These are phyloP conservation scores for Paraphoma chrysanthemicola DNA, from an alignment of 2,329 filamentous ascomycete species.

Conservation along the genomic window DNA sequence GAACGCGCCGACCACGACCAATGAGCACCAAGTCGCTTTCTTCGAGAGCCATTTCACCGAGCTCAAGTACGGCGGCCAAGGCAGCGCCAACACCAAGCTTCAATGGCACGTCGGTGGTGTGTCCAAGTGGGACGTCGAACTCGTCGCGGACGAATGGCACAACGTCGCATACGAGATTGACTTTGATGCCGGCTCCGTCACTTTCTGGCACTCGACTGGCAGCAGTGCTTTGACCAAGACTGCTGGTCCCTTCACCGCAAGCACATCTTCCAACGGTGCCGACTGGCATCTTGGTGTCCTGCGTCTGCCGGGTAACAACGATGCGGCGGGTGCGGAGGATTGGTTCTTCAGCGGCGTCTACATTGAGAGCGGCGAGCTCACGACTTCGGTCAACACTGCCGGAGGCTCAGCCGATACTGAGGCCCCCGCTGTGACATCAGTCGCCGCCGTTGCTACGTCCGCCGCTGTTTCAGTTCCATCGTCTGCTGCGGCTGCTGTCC, in stretches of 20 bases:
- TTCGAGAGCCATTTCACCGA: conserved; percentile 78
- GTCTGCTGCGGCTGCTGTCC: background rate
- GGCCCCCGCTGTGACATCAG: conserved; percentile 13
- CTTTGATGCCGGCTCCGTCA: conserved; percentile 67
- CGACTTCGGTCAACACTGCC: conserved; percentile 34
- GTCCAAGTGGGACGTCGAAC: conserved; percentile 68
- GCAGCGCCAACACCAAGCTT: conserved; percentile 59
- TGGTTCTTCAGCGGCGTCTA: conserved; percentile 78
- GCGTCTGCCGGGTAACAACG: conserved; percentile 66
- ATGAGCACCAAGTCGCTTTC: conserved; percentile 72
- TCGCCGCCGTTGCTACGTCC: conserved; percentile 11
- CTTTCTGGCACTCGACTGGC: conserved; percentile 74
- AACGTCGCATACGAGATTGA: conserved; percentile 78
- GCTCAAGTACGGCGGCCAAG: conserved; percentile 65
- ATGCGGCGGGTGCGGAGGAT: conserved; percentile 64
- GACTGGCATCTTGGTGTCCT: conserved; percentile 78
- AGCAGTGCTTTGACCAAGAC: conserved; percentile 63
- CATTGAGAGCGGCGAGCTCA: conserved; percentile 64
- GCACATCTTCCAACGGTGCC: conserved; percentile 69
- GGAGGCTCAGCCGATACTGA: conserved; percentile 14
- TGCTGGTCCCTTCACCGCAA: conserved; percentile 66
- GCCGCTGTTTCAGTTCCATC: conserved; percentile 2
- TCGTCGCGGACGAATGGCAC: conserved; percentile 72
- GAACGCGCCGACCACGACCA: conserved; percentile 66
- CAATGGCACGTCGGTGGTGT: conserved; percentile 69